phyloP scores from a whole-genome alignment of 164 flowering plant genomes.

The Euptelea pleiosperma region DNA sequence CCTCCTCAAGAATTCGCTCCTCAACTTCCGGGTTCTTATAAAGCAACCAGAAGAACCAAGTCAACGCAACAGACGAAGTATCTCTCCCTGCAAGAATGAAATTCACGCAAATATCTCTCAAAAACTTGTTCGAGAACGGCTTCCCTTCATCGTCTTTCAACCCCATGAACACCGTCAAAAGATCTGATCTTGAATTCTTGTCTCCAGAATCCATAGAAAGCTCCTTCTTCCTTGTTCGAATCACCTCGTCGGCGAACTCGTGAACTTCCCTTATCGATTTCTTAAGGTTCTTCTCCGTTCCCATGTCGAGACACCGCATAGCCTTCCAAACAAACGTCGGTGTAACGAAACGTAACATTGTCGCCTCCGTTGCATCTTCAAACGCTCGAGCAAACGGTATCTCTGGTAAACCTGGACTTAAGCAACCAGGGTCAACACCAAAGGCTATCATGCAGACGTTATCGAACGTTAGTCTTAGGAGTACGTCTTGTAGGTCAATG shows the following conservation, averaged over 20 bases:
- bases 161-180: constrained; percentile 74
- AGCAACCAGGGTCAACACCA: constrained; percentile 89
- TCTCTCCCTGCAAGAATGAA: constrained; percentile 94
- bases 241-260: constrained; percentile 64
- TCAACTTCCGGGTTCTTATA: constrained; percentile 57
- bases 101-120: constrained; percentile 85
- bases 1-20: constrained; percentile 54
- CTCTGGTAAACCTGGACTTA: constrained; percentile 53
- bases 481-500: constrained; percentile 72
- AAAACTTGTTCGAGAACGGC: constrained; percentile 63
- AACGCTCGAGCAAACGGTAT: constrained; percentile 85
- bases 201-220: constrained; percentile 16
- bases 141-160: constrained; percentile 60
- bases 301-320: constrained; percentile 54
- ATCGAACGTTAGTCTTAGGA: constrained; percentile 78
- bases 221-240: constrained; percentile 69
- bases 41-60: constrained; percentile 94
- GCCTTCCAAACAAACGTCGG: constrained; percentile 70
- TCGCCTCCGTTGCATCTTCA: constrained; percentile 82
- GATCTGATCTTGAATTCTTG: constrained; percentile 47
- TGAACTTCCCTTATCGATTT: constrained; percentile 56
- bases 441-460: constrained; percentile 96
- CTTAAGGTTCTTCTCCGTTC: constrained; percentile 55
- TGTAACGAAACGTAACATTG: constrained; percentile 55
- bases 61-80: constrained; percentile 84